A percentile compares a stretch with the other conserved stretches of the same genome.
Conservation (phyloP, 2,329 filamentous ascomycete species). For the Neopestalotiopsis rosae region DNA sequence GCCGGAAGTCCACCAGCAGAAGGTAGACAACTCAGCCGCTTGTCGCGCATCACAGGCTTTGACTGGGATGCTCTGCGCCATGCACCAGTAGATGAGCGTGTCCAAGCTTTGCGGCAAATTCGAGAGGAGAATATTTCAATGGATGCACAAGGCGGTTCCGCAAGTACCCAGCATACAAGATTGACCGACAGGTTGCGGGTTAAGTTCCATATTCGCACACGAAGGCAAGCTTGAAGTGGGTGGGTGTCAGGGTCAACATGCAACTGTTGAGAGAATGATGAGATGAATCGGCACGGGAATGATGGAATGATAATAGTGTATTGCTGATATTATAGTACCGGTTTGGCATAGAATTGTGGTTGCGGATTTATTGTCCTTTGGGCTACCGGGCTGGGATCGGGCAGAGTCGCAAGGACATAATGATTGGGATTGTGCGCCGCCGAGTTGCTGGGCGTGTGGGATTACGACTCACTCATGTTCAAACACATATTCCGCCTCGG, state of each 20-base stretch:
- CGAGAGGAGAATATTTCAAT: conserved; percentile 44
- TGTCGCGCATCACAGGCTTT: conserved; percentile 52
- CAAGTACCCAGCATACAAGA: conserved; percentile 44
- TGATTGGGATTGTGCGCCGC: neutral
- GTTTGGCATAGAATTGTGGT: neutral
- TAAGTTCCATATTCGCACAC: conserved; percentile 57
- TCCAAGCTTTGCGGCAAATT: conserved; percentile 60
- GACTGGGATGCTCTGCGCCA: conserved; percentile 63
- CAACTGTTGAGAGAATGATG: neutral
- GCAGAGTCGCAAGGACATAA: neutral
- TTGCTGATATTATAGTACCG: neutral
- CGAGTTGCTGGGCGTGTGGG: neutral
- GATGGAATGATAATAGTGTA: neutral
- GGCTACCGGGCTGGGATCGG: conserved; percentile 5
- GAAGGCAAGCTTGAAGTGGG: conserved; percentile 41
- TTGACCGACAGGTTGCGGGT: conserved; percentile 57
- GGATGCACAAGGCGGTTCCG: conserved; percentile 34
- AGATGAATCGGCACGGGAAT: neutral
- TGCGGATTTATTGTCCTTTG: neutral
- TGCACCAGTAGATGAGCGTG: conserved; percentile 66
- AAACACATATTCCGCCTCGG: neutral
- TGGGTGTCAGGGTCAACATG: neutral
- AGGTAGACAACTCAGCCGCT: conserved; percentile 45
- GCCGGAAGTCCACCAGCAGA: conserved; percentile 34
- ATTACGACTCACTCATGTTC: neutral